phyloP scores from a whole-genome alignment of 768 basidiomycete genomes.

The Amylocystis lapponica region DNA sequence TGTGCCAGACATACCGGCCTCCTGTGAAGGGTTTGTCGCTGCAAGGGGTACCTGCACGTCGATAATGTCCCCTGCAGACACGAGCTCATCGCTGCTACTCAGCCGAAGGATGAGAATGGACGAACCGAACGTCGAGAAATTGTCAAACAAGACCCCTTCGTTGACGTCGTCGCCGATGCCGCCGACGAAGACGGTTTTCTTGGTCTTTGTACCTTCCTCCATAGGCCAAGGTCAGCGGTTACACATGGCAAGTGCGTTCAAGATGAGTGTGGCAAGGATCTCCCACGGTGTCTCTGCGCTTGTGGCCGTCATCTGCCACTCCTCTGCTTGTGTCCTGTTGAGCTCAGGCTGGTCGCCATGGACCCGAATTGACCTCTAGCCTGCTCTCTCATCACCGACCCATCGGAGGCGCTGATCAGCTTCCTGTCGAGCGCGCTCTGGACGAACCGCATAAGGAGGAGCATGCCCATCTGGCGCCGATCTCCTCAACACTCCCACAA shows the following conservation, averaged over 20 bases:
- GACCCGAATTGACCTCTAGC: no score
- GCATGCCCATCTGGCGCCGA: no score
- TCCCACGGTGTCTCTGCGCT: no score
- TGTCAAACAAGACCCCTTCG: constrained; percentile 68
- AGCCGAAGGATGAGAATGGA: constrained; percentile 3
- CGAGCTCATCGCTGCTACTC: constrained; percentile 1
- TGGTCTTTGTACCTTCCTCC: constrained; percentile 82
- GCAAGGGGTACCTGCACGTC: constrained; percentile 87
- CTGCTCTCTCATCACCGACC: no score
- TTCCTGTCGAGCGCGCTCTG: no score
- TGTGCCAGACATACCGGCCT: constrained; percentile 40
- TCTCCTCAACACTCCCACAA: no score
- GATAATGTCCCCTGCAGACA: constrained; percentile 73
- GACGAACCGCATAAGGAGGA: no score
- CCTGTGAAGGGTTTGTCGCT: constrained; percentile 59
- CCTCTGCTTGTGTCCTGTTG: no score
- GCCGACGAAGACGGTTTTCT: constrained; percentile 82
- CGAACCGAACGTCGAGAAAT: constrained; percentile 86
- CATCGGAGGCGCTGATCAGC: no score
- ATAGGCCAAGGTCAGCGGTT: constrained; percentile 29
- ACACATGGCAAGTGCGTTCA: constrained; percentile 9
- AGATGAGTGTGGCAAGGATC: no score
- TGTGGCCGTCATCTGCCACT: neutral
- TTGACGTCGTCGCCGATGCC: constrained; percentile 82
- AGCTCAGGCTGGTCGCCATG: no score